These are phyloP conservation scores for Gymnopilus junonius DNA, from an alignment of 768 basidiomycete species.

Conservation along the genomic window DNA sequence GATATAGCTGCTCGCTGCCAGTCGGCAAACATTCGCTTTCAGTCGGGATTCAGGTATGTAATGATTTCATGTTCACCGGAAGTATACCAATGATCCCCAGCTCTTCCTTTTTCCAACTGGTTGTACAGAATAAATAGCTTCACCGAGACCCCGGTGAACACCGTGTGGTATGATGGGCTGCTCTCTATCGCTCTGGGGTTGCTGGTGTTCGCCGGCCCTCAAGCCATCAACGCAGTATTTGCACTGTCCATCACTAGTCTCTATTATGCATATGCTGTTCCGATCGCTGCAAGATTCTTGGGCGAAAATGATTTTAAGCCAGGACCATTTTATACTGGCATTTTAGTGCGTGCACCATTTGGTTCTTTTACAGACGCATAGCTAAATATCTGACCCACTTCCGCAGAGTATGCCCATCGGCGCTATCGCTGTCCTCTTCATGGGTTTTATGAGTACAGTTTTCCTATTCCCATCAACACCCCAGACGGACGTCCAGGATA, in stretches of 20 bases:
- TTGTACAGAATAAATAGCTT: conserved; percentile 61
- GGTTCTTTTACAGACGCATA: background rate
- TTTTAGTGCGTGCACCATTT: conserved; percentile 23
- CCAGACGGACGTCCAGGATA: conserved; percentile 44
- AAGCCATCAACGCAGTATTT: conserved; percentile 66
- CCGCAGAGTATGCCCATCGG: conserved; percentile 63
- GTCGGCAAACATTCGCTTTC: conserved; percentile 73
- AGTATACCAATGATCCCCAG: conserved; percentile 21
- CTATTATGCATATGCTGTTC: conserved; percentile 58
- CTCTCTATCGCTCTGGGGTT: conserved; percentile 56
- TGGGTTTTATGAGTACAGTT: conserved; percentile 66
- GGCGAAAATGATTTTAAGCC: conserved; percentile 54
- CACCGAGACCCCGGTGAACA: conserved; percentile 65
- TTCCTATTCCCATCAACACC: conserved; percentile 72
- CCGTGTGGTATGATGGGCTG: conserved; percentile 56
- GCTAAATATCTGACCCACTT: background rate
- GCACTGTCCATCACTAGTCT: conserved; percentile 46
- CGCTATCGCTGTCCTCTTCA: conserved; percentile 60
- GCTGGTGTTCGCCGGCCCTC: conserved; percentile 61
- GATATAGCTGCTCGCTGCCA: conserved; percentile 30
- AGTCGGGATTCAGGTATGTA: conserved; percentile 59
- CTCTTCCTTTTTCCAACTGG: conserved; percentile 65
- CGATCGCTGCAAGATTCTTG: conserved; percentile 54
- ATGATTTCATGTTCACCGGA: background rate
- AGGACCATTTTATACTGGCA: conserved; percentile 60